A percentile compares a stretch with the other conserved stretches of the same genome.
Evolutionary conservation across 1,284 basidiomycete genomes (phyloP).

Genomic region (Cryptococcus hybrid): DNA sequence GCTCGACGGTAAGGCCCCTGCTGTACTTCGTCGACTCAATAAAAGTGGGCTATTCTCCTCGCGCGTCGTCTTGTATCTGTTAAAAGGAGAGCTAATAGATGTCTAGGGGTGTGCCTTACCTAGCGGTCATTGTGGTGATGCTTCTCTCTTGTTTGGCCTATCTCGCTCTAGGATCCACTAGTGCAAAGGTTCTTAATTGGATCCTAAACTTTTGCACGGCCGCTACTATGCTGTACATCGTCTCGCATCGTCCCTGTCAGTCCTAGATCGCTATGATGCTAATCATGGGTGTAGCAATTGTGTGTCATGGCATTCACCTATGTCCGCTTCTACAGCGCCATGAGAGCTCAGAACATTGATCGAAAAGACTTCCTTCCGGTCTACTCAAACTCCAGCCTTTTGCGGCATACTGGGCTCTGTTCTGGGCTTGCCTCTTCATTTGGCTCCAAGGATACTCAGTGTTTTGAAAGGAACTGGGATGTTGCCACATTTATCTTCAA

Average conservation of each 20-base stretch:
- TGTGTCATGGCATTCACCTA: constrained; percentile 31
- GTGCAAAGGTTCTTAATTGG: constrained; percentile 31
- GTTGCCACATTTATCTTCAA: too few species aligned
- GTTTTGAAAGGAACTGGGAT: constrained; percentile 16
- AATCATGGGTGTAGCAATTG: constrained; percentile 19
- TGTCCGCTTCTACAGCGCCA: constrained; percentile 29
- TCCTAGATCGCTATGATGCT: not conserved
- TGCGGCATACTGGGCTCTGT: constrained; percentile 24
- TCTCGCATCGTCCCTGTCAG: not conserved
- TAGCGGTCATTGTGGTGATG: constrained; percentile 24
- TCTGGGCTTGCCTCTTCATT: constrained; percentile 22
- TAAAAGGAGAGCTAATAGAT: not conserved
- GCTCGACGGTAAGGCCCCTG: constrained; percentile 31
- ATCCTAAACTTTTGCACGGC: constrained; percentile 16
- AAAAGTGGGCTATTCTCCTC: not conserved
- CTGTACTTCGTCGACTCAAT: constrained; percentile 27
- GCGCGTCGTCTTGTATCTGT: too few species aligned
- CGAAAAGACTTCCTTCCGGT: constrained; percentile 11
- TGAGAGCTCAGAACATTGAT: constrained; percentile 28
- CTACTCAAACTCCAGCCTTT: constrained; percentile 18
- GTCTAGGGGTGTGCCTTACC: constrained; percentile 24
- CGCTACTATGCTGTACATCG: constrained; percentile 12
- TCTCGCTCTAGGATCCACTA: constrained; percentile 23
- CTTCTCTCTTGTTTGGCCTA: constrained; percentile 29
- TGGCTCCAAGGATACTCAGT: constrained; percentile 24